phyloP scores from a whole-genome alignment of 139 green algal genomes.

The Chlorella sp. region DNA sequence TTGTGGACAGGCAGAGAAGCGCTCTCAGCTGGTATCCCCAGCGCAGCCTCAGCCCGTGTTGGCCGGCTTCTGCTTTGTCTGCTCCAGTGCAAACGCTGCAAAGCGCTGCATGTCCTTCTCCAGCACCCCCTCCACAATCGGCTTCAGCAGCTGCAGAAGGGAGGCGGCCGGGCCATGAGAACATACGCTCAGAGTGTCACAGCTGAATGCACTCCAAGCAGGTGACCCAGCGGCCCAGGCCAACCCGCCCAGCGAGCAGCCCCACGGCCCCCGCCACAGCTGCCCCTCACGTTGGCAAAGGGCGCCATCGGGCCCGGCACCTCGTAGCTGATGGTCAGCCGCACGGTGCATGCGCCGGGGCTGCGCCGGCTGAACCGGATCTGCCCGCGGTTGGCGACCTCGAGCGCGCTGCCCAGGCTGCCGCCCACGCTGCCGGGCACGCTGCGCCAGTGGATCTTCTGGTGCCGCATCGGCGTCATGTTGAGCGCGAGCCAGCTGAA shows the following conservation, averaged over 20 bases:
- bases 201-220: not conserved
- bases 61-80: no score
- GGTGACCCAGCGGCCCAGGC: not conserved
- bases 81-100: conserved; percentile 35
- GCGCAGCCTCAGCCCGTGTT: no score
- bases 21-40: no score
- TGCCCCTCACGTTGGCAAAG: conserved; percentile 68
- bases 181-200: not conserved
- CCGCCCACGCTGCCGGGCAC: conserved; percentile 69
- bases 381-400: conserved; percentile 76
- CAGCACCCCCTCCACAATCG: conserved; percentile 86
- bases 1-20: no score
- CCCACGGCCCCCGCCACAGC: not conserved
- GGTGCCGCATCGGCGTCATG: conserved; percentile 76
- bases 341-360: conserved; percentile 59
- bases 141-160: conserved; percentile 64
- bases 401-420: conserved; percentile 44
- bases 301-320: conserved; percentile 76
- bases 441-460: conserved; percentile 88
- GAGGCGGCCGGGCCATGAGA: not conserved
- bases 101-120: conserved; percentile 78
- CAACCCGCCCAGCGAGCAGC: not conserved
- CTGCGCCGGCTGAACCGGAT: conserved; percentile 70
- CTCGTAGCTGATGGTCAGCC: conserved; percentile 88
- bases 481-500: conserved; percentile 88